Evolutionary conservation across 345 rosid genomes (phyloP).

Genomic region (Iberis pinnata): DNA sequence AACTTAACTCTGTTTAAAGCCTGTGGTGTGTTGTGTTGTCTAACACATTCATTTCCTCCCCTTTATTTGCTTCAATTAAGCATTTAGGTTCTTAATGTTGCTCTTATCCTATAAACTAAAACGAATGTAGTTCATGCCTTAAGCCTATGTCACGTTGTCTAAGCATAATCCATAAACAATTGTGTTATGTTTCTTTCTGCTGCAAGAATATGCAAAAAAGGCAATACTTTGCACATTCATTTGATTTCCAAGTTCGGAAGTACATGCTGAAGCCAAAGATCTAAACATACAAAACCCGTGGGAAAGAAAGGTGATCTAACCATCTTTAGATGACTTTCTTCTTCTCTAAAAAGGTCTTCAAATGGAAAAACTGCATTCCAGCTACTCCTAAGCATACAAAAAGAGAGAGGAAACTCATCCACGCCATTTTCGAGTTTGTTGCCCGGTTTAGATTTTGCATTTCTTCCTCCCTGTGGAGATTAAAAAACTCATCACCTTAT

Average conservation of each 20-base stretch:
- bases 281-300: constrained; percentile 16
- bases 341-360: constrained; percentile 81
- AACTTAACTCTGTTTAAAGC: constrained; percentile 8
- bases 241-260: not conserved
- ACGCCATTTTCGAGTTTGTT: constrained; percentile 61
- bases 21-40: not conserved
- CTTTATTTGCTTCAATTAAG: no score
- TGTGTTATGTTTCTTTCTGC: not conserved
- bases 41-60: not conserved
- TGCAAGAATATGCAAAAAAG: not conserved
- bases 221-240: constrained; percentile 5
- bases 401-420: constrained; percentile 57
- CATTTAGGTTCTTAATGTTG: no score
- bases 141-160: no score
- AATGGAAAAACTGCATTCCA: constrained; percentile 69
- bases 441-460: constrained; percentile 68
- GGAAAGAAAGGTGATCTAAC: constrained; percentile 18
- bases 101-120: no score
- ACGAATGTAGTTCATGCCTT: no score
- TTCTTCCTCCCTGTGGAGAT: constrained; percentile 59
- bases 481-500: not conserved
- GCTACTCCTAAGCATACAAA: constrained; percentile 75
- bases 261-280: constrained; percentile 6
- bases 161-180: no score
- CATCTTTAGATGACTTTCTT: constrained; percentile 63